Evolutionary conservation across 768 basidiomycete genomes (phyloP).

Genomic region (Lenzites betulinus): DNA sequence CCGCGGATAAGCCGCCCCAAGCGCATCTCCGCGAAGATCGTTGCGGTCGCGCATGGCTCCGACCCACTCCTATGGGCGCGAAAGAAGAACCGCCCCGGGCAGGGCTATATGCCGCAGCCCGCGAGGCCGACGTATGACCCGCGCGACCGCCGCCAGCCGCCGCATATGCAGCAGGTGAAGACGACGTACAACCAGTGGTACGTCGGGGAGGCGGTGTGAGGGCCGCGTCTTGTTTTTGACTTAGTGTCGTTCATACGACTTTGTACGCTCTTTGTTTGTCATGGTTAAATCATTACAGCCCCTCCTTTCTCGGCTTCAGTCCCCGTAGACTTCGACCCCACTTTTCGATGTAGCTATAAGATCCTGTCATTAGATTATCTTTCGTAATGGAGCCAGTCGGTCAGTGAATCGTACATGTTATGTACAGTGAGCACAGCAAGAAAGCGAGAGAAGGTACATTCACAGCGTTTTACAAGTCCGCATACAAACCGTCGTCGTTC

Average conservation of each 20-base stretch:
- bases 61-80: constrained; percentile 19
- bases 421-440: neutral
- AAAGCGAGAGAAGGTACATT: neutral
- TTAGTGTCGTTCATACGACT: neutral
- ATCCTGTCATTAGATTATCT: neutral
- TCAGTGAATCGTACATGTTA: neutral
- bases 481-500: constrained; percentile 4
- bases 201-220: constrained; percentile 9
- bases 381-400: neutral
- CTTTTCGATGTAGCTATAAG: neutral
- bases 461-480: neutral
- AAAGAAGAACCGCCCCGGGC: constrained; percentile 6
- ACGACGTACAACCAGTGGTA: constrained; percentile 18
- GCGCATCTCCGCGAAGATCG: constrained; percentile 19
- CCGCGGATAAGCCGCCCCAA: constrained; percentile 1
- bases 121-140: constrained; percentile 17
- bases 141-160: constrained; percentile 4
- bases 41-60: constrained; percentile 17
- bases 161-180: neutral
- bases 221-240: neutral
- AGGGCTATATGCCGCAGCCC: neutral
- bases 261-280: neutral
- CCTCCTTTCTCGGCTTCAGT: neutral
- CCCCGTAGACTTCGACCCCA: neutral
- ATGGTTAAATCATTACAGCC: neutral